Conservation (phyloP, 495 filamentous ascomycete species). For the Cudoniella acicularis region DNA sequence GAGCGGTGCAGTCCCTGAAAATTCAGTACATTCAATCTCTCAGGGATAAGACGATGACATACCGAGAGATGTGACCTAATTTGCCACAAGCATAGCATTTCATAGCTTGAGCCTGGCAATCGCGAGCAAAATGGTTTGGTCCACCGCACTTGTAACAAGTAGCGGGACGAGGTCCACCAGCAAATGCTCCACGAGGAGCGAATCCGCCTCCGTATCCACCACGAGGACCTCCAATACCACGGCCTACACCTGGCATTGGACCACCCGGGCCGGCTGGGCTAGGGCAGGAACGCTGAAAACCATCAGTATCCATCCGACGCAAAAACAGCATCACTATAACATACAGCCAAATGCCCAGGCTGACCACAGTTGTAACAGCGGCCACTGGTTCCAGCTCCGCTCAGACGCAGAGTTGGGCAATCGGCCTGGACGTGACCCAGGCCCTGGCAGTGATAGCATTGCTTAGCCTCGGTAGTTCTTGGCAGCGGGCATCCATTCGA, state of each 20-base stretch:
- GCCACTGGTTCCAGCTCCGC: conserved; percentile 68
- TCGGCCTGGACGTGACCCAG: conserved; percentile 98
- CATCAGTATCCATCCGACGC: conserved; percentile 6
- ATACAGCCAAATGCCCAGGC: conserved; percentile 76
- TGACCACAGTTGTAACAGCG: conserved; percentile 97
- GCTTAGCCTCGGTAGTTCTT: conserved; percentile 95
- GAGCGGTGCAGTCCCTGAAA: conserved; percentile 91
- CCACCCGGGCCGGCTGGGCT: conserved; percentile 53
- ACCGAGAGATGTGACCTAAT: conserved; percentile 83
- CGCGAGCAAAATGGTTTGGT: conserved; percentile 96
- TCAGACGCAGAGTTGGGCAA: conserved; percentile 94
- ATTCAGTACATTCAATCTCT: neutral
- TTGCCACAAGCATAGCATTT: conserved; percentile 99
- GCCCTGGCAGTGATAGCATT: conserved; percentile 99
- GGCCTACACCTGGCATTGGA: conserved; percentile 50
- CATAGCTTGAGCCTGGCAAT: conserved; percentile 99
- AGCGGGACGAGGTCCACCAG: conserved; percentile 67
- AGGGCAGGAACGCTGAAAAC: conserved; percentile 73
- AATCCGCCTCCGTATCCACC: conserved; percentile 65
- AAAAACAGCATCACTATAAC: conserved; percentile 7
- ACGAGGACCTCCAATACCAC: conserved; percentile 60
- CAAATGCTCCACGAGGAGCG: conserved; percentile 66
- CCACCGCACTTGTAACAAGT: conserved; percentile 99
- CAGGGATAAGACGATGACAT: neutral
- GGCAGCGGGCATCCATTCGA: conserved; percentile 95